Evolutionary conservation across 371 early-diverging fungal genomes (phyloP).

Genomic region (Funneliformis caledonium): DNA sequence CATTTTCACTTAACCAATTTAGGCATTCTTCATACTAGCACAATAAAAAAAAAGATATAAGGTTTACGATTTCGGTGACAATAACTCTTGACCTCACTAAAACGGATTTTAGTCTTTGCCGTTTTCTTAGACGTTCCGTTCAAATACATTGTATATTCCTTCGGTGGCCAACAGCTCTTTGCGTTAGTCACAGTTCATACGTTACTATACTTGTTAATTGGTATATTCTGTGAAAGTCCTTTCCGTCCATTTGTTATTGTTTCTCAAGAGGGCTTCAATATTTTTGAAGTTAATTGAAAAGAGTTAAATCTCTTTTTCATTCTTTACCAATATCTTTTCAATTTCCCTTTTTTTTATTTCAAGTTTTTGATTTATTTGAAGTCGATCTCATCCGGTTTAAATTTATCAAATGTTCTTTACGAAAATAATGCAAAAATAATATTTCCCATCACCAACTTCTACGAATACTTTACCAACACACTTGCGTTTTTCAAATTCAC

Average conservation of each 20-base stretch:
- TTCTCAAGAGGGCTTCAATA: too few species aligned
- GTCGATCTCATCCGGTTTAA: background rate
- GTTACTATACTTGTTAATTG: background rate
- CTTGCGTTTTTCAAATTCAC: background rate
- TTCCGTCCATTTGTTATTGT: background rate
- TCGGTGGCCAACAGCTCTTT: background rate
- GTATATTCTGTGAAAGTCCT: background rate
- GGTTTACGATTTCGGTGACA: too few species aligned
- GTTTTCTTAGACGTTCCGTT: background rate
- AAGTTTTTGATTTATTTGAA: background rate
- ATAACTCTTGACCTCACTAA: background rate
- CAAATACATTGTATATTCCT: background rate
- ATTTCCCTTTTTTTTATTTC: background rate
- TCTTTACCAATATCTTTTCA: background rate
- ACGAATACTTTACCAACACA: background rate
- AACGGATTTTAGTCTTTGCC: background rate
- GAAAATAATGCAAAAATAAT: background rate
- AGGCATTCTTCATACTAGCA: too few species aligned
- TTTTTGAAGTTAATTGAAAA: background rate
- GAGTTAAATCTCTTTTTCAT: constrained; percentile 1
- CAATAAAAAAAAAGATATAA: too few species aligned
- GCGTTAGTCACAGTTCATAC: background rate
- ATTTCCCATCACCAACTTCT: background rate
- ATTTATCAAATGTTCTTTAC: background rate
- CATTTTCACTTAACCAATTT: too few species aligned